Evolutionary conservation across 176 grass and related monocot species (phyloP).

Genomic region (Rhynchospora pubera): DNA sequence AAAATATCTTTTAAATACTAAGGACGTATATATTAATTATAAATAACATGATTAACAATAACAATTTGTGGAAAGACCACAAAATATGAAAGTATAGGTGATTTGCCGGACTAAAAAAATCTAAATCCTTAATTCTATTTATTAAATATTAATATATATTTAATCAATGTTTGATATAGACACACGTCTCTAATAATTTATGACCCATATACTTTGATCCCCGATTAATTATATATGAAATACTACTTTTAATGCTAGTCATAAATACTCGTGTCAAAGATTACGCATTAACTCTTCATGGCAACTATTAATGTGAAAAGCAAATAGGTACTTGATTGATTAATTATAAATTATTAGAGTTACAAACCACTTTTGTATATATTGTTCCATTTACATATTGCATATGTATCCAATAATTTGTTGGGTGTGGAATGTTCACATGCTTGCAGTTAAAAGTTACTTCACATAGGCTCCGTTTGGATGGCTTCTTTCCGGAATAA

Average conservation of each 20-base stretch:
- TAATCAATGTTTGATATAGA: not conserved
- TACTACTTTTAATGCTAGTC: constrained; percentile 17
- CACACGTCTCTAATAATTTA: not conserved
- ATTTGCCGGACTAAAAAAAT: no score
- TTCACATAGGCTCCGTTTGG: no score
- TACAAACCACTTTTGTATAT: not conserved
- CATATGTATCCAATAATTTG: not conserved
- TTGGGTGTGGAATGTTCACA: not conserved
- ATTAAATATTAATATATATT: not conserved
- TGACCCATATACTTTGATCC: not conserved
- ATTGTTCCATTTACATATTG: not conserved
- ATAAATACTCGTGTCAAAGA: constrained; percentile 18
- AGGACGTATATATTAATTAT: no score
- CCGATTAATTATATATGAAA: not conserved
- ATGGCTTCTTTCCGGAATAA: no score
- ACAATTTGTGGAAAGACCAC: no score
- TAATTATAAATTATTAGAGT: constrained; percentile 11
- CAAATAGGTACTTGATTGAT: not conserved
- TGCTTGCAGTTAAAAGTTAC: not conserved
- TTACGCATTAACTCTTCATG: constrained; percentile 23
- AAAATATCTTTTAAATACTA: no score
- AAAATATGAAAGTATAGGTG: no score
- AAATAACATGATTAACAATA: no score
- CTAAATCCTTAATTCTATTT: no score
- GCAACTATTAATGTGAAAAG: constrained; percentile 24